phyloP scores from a whole-genome alignment of 2,329 filamentous ascomycete genomes.

The Catunica adiposa region DNA sequence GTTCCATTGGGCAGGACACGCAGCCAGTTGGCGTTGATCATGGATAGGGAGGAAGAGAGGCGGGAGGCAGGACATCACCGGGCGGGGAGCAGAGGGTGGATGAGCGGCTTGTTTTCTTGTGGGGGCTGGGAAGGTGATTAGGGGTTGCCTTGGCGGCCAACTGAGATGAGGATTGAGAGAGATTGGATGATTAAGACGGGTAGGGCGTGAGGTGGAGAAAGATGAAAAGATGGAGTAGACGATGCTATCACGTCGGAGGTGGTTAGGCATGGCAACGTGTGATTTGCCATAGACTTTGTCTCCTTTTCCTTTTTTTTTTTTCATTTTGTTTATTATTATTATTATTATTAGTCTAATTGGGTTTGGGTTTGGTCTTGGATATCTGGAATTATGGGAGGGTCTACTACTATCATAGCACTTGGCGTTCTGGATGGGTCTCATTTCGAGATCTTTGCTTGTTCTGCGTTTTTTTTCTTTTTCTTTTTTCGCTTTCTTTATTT shows the following conservation, averaged over 20 bases:
- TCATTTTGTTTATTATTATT: too few relatives aligned
- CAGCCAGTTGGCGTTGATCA: constrained; percentile 41
- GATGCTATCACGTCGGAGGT: background rate
- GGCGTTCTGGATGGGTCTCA: too few relatives aligned
- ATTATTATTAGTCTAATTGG: background rate
- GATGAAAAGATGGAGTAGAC: background rate
- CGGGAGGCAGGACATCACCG: background rate
- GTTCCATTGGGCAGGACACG: constrained; percentile 41
- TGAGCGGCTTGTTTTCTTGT: background rate
- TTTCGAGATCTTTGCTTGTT: constrained; percentile 9
- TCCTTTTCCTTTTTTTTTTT: too few relatives aligned
- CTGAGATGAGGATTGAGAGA: background rate
- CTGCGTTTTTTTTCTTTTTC: constrained; percentile 3
- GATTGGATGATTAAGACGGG: background rate
- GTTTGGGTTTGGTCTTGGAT: background rate
- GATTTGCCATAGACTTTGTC: background rate
- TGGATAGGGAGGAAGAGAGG: constrained; percentile 33
- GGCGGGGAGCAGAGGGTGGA: background rate
- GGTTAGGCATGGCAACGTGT: background rate
- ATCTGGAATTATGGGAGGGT: background rate
- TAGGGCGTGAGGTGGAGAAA: background rate
- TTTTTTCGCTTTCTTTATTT: constrained; percentile 5
- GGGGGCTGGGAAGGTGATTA: background rate
- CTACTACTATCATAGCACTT: background rate
- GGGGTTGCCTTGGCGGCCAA: background rate